Conservation (phyloP, 2,329 filamentous ascomycete genomes). For the Beauveria asiatica region DNA sequence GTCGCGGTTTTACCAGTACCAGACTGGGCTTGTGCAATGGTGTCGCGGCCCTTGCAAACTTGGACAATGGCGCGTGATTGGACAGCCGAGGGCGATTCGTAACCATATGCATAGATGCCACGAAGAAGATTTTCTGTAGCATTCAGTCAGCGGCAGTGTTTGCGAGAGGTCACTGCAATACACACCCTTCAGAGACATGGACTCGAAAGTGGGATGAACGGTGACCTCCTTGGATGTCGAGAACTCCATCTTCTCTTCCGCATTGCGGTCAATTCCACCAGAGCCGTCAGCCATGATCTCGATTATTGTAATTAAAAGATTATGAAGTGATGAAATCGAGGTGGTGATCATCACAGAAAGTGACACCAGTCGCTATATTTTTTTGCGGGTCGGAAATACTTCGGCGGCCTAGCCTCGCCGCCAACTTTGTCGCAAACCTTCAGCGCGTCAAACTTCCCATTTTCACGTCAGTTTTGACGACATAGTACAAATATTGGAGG, state of each 20-base stretch:
- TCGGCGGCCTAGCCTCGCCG: constrained; percentile 16
- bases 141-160: constrained; percentile 3
- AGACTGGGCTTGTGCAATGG: constrained; percentile 95
- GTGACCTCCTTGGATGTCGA: constrained; percentile 96
- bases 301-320: neutral
- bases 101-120: constrained; percentile 96
- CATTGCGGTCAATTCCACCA: constrained; percentile 73
- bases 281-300: constrained; percentile 75
- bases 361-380: neutral
- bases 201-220: constrained; percentile 86
- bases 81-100: constrained; percentile 94
- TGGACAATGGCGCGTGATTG: constrained; percentile 98
- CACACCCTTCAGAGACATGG: constrained; percentile 84
- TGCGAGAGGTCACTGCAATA: constrained; percentile 1
- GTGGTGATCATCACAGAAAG: neutral
- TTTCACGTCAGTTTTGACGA: neutral
- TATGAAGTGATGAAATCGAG: neutral
- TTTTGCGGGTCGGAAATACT: constrained; percentile 22
- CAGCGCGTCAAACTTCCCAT: neutral
- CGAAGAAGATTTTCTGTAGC: constrained; percentile 77
- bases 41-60: constrained; percentile 97
- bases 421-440: constrained; percentile 6
- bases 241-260: constrained; percentile 96
- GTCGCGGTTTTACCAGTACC: constrained; percentile 96
- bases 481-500: neutral